These are phyloP conservation scores for Botrytis cinerea DNA, from an alignment of 2,329 filamentous ascomycete species.

Conservation along the genomic window DNA sequence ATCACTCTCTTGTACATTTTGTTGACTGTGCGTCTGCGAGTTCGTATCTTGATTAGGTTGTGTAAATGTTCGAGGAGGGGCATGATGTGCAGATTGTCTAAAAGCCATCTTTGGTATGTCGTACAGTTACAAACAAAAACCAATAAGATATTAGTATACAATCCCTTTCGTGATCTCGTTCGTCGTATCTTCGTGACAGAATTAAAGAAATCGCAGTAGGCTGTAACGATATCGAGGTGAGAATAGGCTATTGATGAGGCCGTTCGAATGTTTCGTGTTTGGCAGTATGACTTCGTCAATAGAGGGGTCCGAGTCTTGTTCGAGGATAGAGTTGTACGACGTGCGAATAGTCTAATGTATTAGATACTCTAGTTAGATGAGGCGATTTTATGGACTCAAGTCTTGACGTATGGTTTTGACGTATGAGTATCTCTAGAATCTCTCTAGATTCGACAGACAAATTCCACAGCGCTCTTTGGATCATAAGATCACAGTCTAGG, in stretches of 20 bases:
- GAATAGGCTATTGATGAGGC: not conserved
- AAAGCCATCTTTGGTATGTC: constrained; percentile 22
- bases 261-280: not conserved
- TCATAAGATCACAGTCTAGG: not conserved
- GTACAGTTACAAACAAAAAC: not conserved
- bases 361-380: too few relatives aligned
- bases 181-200: constrained; percentile 4
- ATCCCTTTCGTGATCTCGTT: not conserved
- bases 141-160: not conserved
- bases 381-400: not conserved
- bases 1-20: constrained; percentile 23
- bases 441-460: not conserved
- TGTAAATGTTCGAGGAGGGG: constrained; percentile 51
- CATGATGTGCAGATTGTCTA: constrained; percentile 30
- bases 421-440: not conserved
- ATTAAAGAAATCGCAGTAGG: too few relatives aligned
- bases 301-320: not conserved
- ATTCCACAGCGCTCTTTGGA: not conserved
- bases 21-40: constrained; percentile 40
- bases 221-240: not conserved
- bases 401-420: not conserved
- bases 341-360: not conserved
- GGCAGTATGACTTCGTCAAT: not conserved
- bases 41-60: constrained; percentile 42
- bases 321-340: not conserved